Base-by-base conservation (phyloP, 164 flowering plant species). In the Sextonia rubra region DNA sequence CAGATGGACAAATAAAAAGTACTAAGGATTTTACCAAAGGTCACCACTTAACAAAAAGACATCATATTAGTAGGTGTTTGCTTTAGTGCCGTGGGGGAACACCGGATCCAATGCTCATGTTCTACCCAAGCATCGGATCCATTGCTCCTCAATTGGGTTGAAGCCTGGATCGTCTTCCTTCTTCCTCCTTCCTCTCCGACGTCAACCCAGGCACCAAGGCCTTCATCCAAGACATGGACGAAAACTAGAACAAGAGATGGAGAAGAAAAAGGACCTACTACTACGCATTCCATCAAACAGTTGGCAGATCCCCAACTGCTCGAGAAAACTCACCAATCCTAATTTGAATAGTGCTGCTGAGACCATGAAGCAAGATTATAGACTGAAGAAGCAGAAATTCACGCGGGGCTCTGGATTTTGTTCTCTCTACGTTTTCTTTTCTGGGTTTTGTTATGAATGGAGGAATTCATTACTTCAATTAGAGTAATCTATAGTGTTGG, bases 361-460 rank as follows among this genome's bases (percentile, higher is more conserved):
- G 84, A 86, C 80, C 67, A 81, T 91, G 70, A 88, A 87, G 86
- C 87, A 81, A 73, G 99, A 93, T 80, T 96, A 93, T 69, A 77
- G 98, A 77, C 66, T 92, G 86, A 88, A 85, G 89, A 96, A 96
- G 78, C 99, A 96, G 88, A 88, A 69, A 78, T 93, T 66, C 97
- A 96, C 78, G 93, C 95, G 62, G 92, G 86, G 32, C 77, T 96
- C 73, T 93, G 99, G 99, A 80, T 83, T 1, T 47, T 47, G 11
- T 47, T 47, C 12, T 47, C 49, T 72, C 56, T 27, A 64, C 60
- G 27, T 7, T 30, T 29, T 29, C 22, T 3, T 65, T 32, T 65
- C 30, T 8, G 47, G 22, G 4, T n/a, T 65, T 65, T 8, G 22
- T 18, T 29, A 14, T 65, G 18, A 18, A 65, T 65, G 22, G 22